Percentiles rank a stretch among this genome's conserved stretches.
phyloP scores from a whole-genome alignment of 2,329 filamentous ascomycete species.

The Onygena corvina region DNA sequence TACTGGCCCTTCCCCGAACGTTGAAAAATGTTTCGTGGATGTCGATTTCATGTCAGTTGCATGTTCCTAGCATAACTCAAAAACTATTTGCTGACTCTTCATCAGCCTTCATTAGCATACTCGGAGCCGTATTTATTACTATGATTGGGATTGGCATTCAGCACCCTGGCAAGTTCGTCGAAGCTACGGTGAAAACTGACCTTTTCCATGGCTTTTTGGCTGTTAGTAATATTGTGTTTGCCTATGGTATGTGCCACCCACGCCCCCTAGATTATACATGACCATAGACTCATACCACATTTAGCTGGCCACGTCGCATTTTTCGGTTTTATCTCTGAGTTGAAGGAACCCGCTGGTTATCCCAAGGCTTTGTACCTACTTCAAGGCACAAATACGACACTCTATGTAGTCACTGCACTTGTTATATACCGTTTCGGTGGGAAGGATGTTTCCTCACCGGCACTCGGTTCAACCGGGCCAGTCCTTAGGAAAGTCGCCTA shows the following conservation, averaged over 20 bases:
- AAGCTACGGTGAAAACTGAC: constrained; percentile 31
- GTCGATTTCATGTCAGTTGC: constrained; percentile 43
- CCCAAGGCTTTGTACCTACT: constrained; percentile 51
- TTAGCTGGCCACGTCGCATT: constrained; percentile 53
- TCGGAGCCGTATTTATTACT: constrained; percentile 51
- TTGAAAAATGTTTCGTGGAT: constrained; percentile 51
- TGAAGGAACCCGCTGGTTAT: constrained; percentile 50
- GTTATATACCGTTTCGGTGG: constrained; percentile 59
- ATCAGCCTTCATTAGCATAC: constrained; percentile 50
- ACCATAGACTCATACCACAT: constrained; percentile 1
- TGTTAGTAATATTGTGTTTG: constrained; percentile 58
- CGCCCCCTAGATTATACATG: background rate
- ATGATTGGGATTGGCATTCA: constrained; percentile 53
- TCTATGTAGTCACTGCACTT: constrained; percentile 55
- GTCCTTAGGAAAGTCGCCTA: constrained; percentile 53
- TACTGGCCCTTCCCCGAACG: constrained; percentile 50
- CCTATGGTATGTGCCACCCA: constrained; percentile 42
- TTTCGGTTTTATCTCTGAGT: constrained; percentile 54
- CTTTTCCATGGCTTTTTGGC: constrained; percentile 48
- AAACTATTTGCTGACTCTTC: constrained; percentile 1
- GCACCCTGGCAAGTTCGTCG: constrained; percentile 30
- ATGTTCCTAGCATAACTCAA: constrained; percentile 12
- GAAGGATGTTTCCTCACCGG: constrained; percentile 49
- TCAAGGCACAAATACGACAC: constrained; percentile 45
- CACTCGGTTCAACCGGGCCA: constrained; percentile 49